These are phyloP conservation scores for Arabis hirsuta DNA, from an alignment of 345 rosid genomes.

Conservation along the genomic window DNA sequence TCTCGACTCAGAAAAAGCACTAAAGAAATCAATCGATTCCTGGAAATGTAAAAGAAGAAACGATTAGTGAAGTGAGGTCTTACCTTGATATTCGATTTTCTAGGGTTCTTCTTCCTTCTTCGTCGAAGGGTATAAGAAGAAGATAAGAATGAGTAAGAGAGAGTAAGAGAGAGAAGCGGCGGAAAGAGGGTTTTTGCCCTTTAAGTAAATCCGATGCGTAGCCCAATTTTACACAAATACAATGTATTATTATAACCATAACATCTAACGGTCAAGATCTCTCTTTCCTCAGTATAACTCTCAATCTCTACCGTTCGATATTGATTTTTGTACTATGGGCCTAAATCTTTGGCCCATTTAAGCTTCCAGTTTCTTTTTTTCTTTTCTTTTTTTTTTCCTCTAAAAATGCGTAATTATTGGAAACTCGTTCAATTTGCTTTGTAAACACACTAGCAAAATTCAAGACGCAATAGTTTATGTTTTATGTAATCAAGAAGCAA, in stretches of 20 bases:
- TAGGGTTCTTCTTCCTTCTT: constrained; percentile 39
- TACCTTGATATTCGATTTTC: constrained; percentile 40
- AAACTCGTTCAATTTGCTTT: not conserved
- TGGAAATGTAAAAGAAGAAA: not conserved
- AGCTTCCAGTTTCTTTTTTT: not conserved
- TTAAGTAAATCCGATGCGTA: constrained; percentile 30
- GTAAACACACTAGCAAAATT: not conserved
- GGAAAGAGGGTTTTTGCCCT: constrained; percentile 36
- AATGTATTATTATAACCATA: constrained; percentile 1
- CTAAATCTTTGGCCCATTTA: constrained; percentile 33
- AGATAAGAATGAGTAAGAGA: constrained; percentile 35
- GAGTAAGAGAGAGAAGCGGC: constrained; percentile 38
- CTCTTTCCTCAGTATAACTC: not conserved
- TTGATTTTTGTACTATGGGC: constrained; percentile 29
- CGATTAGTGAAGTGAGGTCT: not conserved
- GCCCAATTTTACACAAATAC: constrained; percentile 21
- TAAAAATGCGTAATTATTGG: not conserved
- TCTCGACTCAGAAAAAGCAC: not conserved
- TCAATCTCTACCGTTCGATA: constrained; percentile 29
- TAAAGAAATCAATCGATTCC: not conserved
- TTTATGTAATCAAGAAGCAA: not conserved
- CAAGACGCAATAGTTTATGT: not conserved
- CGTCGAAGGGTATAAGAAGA: constrained; percentile 40
- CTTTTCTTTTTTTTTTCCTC: not conserved
- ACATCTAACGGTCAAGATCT: constrained; percentile 23